Evolutionary conservation across 352 stramenopile species (phyloP), one percentile per base, ranked within the genome.

Genomic region (Thraustotheca clavata): DNA sequence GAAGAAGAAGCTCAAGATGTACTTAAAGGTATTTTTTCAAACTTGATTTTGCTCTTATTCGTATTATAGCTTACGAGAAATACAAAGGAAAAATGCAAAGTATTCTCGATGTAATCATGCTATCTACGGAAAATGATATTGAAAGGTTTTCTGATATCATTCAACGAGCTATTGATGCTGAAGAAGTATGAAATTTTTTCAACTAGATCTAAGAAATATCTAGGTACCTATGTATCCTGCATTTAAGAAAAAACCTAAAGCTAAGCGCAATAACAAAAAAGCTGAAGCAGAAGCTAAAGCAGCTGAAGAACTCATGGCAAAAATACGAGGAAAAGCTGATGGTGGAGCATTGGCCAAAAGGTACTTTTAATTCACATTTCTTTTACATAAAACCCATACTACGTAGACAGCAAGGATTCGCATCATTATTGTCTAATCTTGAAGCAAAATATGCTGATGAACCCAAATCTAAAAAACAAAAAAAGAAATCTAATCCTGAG

Each of bases 81-180:
- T 73, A 79, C 59, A 71, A 95, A 60, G 88, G 87, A 9, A 71
- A 91, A 49, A 90, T 95, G 77, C 52, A 74, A 54, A 73, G 79
- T 36, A 74, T 96, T 41, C 72, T 96, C 52, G 81, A 95, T 67
- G 77, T 71, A 50, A 80, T 96, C 71, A 96, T 96, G 86, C 68
- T 96, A 47, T 89, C 80, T 22, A 92, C 78, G 7, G 79, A 95
- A 41, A 79, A 88, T 52, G 80, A 92, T 63, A 77, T 88, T 49
- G 73, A 78, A 12, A 76, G 83, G 11, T 89, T 92, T 50, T 50
- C 61, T 0, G 70, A 78, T 26, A 87, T 92, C 66, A 91, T 90
- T 29, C 67, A 88, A 57, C 59, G 72, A 8, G 81, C 81, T 4
- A 80, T 92, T 32, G 71, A 83, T 38, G 60, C 62, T 29, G 74